Evolutionary conservation across 176 grass and related monocot species (phyloP), one percentile per base, ranked within the genome.

Genomic region (Calamus simplicifolius): DNA sequence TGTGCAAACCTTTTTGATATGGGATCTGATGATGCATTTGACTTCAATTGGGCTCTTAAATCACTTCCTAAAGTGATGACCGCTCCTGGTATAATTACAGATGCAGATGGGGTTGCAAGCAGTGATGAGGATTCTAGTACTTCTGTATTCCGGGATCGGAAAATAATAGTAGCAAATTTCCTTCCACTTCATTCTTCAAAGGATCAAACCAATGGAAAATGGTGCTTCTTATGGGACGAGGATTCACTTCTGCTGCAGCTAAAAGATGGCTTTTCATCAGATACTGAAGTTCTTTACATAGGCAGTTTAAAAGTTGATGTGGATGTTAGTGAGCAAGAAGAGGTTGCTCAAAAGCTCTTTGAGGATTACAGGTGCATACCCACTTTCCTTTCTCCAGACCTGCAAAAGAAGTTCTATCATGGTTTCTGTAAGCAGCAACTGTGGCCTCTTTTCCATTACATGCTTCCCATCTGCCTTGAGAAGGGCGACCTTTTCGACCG

Each of bases 101-200:
- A 73, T 29, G 16, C 54, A 5, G 49, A 73, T 25, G 51, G 26
- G 15, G 43, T 6, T 23, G 63, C 50, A 48, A 38, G n/a, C 10
- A 63, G 28, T 43, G 59, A 73, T 62, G 59, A 73, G 51, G 70
- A 73, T 62, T 62, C 59, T 10, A 16, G 30, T 63, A 18, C 14
- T 62, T 21, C 19, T 26, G 12, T 48, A 35, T 8, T n/a, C 25
- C 49, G 18, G 19, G 48, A 73, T 19, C 26, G 70, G 18, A 73
- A 73, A 73, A 62, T 73, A 38, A 55, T 63, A 53, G 70, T 62
- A 5, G 49, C 70, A 25, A 63, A 73, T 18, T 73, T 73, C 15
- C 70, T 73, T 73, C 70, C 70, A 48, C 26, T 73, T n/a, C 54
- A 62, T 52, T 61, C 49, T 25, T 12, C 17, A 16, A 54, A 62